Evolutionary conservation across 2,329 filamentous ascomycete genomes (phyloP).

Genomic region (Calonectria hawksworthii): DNA sequence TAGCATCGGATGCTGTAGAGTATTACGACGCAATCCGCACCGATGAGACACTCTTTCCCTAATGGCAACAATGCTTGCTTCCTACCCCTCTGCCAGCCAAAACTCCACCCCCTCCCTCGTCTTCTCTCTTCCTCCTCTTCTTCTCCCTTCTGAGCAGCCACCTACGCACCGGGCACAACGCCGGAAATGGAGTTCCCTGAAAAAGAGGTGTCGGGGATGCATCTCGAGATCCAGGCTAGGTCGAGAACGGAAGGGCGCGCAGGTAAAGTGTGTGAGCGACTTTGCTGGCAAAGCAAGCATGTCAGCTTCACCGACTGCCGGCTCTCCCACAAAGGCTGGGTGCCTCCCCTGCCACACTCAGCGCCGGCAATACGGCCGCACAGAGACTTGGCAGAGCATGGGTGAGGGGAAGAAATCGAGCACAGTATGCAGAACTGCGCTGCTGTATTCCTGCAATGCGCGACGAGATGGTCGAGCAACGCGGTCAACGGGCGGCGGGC

Average conservation of each 20-base stretch:
- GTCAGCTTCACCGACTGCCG: not conserved
- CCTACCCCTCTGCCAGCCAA: not conserved
- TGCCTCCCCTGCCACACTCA: not conserved
- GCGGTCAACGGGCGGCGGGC: not conserved
- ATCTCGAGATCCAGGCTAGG: not conserved
- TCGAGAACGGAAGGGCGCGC: not conserved
- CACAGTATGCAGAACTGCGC: not conserved
- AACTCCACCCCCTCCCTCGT: not conserved
- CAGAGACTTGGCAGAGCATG: not conserved
- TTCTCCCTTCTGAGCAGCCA: not conserved
- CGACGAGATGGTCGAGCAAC: not conserved
- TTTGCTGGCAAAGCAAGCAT: not conserved
- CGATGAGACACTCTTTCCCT: not conserved
- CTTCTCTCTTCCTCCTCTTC: not conserved
- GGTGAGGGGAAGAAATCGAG: not conserved
- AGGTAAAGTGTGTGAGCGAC: not conserved
- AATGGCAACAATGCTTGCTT: not conserved
- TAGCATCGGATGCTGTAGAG: not conserved
- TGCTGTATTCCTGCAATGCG: not conserved
- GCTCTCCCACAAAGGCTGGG: not conserved
- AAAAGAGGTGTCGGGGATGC: no score
- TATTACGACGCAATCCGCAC: not conserved
- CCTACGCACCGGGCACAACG: not conserved
- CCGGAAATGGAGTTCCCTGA: not conserved
- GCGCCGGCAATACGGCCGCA: not conserved